Conservation (phyloP, 805 yeast species). For the Isabelozyma rhagii region DNA sequence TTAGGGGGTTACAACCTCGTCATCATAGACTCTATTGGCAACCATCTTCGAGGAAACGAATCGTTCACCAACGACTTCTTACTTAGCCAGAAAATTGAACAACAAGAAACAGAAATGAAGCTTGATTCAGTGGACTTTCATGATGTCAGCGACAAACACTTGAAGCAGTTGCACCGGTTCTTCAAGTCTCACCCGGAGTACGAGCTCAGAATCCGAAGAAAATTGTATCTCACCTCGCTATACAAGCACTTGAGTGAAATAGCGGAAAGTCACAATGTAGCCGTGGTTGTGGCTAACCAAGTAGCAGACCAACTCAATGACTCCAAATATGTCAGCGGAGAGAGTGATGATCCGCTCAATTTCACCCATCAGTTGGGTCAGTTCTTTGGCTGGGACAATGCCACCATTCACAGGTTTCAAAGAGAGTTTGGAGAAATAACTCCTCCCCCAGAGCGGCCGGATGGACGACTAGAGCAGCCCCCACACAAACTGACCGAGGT, state of each 20-base stretch:
- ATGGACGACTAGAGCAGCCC: not conserved
- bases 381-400: conserved; percentile 71
- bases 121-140: conserved; percentile 7
- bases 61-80: conserved; percentile 33
- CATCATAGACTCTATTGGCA: conserved; percentile 79
- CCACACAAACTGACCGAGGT: not conserved
- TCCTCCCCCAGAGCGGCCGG: not conserved
- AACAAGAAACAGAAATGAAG: conserved; percentile 13
- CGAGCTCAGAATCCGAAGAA: conserved; percentile 34
- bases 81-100: conserved; percentile 19
- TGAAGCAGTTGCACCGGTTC: conserved; percentile 15
- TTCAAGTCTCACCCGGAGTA: conserved; percentile 19
- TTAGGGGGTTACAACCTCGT: conserved; percentile 48
- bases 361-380: conserved; percentile 69
- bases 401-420: conserved; percentile 21
- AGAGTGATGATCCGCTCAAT: conserved; percentile 30
- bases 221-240: conserved; percentile 39
- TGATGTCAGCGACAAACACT: conserved; percentile 11
- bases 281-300: conserved; percentile 75
- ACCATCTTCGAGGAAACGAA: conserved; percentile 66
- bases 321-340: not conserved
- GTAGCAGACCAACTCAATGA: conserved; percentile 59
- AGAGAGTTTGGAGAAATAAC: not conserved
- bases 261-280: conserved; percentile 47
- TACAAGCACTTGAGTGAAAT: conserved; percentile 48